These are phyloP conservation scores for Gracilariopsis chorda DNA, from an alignment of 23 red algal species.

Conservation along the genomic window DNA sequence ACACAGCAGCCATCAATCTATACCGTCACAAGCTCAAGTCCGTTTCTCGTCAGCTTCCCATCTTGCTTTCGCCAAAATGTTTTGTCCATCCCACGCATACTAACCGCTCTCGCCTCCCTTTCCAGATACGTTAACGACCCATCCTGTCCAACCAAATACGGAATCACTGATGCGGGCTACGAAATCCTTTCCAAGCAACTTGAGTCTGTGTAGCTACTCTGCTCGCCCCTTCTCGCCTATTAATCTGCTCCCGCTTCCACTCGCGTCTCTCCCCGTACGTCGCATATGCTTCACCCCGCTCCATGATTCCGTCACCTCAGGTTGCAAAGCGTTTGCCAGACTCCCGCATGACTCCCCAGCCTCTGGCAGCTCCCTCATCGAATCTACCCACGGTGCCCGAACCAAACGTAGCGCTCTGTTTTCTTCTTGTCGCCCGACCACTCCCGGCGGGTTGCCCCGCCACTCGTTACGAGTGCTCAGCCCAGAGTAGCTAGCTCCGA, in stretches of 20 bases:
- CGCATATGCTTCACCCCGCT: too few relatives aligned
- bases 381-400: background rate
- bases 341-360: background rate
- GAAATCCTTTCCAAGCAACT: constrained; percentile 35
- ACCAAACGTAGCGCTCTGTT: background rate
- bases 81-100: background rate
- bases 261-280: too few relatives aligned
- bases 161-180: constrained; percentile 1
- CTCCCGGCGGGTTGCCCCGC: too few relatives aligned
- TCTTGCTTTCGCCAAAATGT: background rate
- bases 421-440: too few relatives aligned
- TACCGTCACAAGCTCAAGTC: constrained; percentile 45
- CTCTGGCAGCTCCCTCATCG: background rate
- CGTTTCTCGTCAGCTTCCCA: background rate
- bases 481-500: too few relatives aligned
- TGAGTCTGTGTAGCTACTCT: too few relatives aligned
- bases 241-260: too few relatives aligned
- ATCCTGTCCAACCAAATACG: background rate
- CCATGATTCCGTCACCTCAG: too few relatives aligned
- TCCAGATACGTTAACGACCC: constrained; percentile 25
- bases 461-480: too few relatives aligned
- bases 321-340: background rate
- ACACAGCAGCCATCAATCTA: constrained; percentile 1
- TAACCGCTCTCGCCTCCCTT: background rate
- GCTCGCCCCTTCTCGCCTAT: too few relatives aligned